Base-by-base conservation (phyloP, 805 yeast species). In the Schwanniomyces occidentalis region DNA sequence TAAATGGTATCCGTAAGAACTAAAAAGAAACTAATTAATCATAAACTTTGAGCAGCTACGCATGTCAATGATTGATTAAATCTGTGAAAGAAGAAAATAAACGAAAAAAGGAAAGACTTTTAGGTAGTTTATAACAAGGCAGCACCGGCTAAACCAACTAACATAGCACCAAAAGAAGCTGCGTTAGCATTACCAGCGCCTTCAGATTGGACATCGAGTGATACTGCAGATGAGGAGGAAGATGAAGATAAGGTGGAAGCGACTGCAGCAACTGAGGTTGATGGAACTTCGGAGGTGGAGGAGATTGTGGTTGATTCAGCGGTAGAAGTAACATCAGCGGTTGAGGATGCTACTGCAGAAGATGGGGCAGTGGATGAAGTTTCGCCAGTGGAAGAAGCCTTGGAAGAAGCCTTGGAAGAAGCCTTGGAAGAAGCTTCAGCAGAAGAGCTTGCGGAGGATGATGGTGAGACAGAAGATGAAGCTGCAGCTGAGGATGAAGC, bases 91-190 rank as follows among this genome's bases (percentile, higher is more conserved):
- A 9, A 9, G 22, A 8, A 20, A 20, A 7, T 7, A 8, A 20
- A 9, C 9, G 9, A 20, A 9, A 20, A 20, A 20, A 20, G 7
- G 9, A 20, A 9, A 20, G 9, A 20, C 22, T 20, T 10, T 24
- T 32, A 14, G 8, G 7, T 16, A 12, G 31, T 18, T 41, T 54
- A 58, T 34, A 58, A 48, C 28, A 58, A 56, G 42, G 56, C 68
- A 44, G 61, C 69, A 49, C 66, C 75, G 23, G 61, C 54, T 16
- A 69, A 49, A 33, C 71, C 73, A 38, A 60, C 61, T 10, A 64
- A 42, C 41, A 65, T 63, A 21, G 69, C 70, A 30, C 63, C 65
- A 35, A 65, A 37, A 17, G 57, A 49, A 27, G 49, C 44, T 36
- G 59, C 65, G 17, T 51, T 59, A 41, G 41, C 46, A 24, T 42